phyloP scores from a whole-genome alignment of 495 filamentous ascomycete genomes.

The Acidiella bohemica region DNA sequence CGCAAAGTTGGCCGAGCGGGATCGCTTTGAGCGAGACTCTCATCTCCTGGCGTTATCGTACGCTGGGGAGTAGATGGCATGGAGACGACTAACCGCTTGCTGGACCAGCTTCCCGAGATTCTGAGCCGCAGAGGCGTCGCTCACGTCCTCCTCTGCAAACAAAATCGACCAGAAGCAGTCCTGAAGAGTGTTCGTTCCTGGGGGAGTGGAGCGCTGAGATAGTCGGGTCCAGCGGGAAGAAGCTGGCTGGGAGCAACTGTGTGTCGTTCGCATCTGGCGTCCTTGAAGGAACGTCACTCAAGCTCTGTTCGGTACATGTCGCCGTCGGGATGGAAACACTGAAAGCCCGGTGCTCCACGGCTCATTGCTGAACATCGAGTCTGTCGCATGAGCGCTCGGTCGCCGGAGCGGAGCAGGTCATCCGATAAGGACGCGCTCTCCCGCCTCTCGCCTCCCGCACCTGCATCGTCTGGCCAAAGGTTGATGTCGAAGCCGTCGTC shows the following conservation, averaged over 20 bases:
- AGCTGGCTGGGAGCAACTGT: constrained; percentile 85
- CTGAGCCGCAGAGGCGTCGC: constrained; percentile 62
- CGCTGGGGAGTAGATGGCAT: constrained; percentile 84
- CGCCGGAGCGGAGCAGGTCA: background rate
- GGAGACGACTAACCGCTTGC: constrained; percentile 71
- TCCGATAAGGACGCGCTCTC: constrained; percentile 5
- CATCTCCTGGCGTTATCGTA: constrained; percentile 74
- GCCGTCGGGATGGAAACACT: constrained; percentile 10
- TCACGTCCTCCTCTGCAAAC: constrained; percentile 77
- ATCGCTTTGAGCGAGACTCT: constrained; percentile 54
- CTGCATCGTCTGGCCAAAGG: constrained; percentile 5
- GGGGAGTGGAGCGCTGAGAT: constrained; percentile 57
- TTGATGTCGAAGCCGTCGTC: constrained; percentile 18
- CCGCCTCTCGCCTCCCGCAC: background rate
- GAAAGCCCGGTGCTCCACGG: constrained; percentile 16
- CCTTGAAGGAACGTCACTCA: constrained; percentile 23
- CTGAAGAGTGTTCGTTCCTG: constrained; percentile 47
- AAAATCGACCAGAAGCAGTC: constrained; percentile 69
- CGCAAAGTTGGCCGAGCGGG: constrained; percentile 16
- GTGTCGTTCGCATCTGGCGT: constrained; percentile 64
- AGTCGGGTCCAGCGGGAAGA: constrained; percentile 71
- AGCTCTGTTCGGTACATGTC: constrained; percentile 6
- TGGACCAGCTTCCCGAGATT: constrained; percentile 49
- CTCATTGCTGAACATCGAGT: constrained; percentile 7
- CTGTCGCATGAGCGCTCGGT: background rate